Evolutionary conservation across 768 basidiomycete genomes (phyloP), one percentile per base, ranked within the genome.

Genomic region (Panaeolus papilionaceus): DNA sequence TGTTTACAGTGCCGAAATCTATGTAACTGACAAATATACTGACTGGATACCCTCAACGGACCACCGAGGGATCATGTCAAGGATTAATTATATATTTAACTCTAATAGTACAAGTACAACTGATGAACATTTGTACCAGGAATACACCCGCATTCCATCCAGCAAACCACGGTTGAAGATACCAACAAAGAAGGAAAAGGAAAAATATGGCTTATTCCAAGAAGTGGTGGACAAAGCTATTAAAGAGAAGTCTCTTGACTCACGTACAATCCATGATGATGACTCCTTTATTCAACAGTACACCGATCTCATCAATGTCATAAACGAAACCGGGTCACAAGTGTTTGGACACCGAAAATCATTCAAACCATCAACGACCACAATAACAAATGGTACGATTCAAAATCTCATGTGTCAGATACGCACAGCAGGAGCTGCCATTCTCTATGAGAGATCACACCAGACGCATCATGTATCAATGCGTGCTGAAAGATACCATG

Each of bases 21-120:
- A 9, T 47, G 45, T 51, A 10, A 38, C 62, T n/a, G 44, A 54
- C 28, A 2, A n/a, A 0, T 18, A 47, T 37, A 23, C 0, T 6
- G 66, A 65, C 16, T 70, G 51, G 12, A 42, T 69, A 11, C 66
- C 66, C 14, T 16, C 16, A 5, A 69, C 68, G 3, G 68, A 69
- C 42, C 69, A 70, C 10, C 14, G 69, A 8, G 64, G 58, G 10
- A 40, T 70, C 1, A 12, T 65, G 2, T 51, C 61, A 3, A 42
- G 54, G 7, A n/a, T 68, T 4, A 63, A 28, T 4, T 42, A 68
- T 40, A 10, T 45, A 26, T 20, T 18, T 16, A 37, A 47, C 5
- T 23, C 9, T 20, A 26, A 16, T 10, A n/a, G 51, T 37, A 16
- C 33, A 33, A 33, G 33, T 5, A 33, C 33, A 33, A 33, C 33